phyloP scores from a whole-genome alignment of 78 protist species.

The Dictyostelium citrinum region DNA sequence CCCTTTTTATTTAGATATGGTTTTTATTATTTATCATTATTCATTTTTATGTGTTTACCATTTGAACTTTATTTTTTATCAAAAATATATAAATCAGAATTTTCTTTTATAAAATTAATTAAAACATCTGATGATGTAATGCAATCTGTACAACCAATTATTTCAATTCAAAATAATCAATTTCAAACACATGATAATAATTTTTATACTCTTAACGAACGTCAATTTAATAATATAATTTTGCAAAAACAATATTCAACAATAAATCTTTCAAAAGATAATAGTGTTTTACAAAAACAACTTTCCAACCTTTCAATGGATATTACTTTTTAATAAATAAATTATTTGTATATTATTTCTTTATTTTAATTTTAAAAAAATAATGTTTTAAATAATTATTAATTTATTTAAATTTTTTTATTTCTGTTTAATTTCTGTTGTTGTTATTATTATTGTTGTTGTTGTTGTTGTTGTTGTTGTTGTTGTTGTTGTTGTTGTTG shows the following conservation, averaged over 20 bases:
- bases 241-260: neutral
- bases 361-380: no score
- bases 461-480: no score
- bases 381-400: no score
- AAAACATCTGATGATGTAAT: neutral
- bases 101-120: neutral
- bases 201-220: neutral
- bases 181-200: neutral
- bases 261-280: neutral
- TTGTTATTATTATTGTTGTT: no score
- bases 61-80: neutral
- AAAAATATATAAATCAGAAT: neutral
- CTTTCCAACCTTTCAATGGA: neutral
- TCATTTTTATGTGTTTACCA: neutral
- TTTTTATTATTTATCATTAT: neutral
- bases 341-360: no score
- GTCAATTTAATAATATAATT: neutral
- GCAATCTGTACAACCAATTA: neutral
- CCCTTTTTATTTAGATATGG: slow-evolving; percentile 1
- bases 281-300: neutral
- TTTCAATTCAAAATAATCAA: neutral
- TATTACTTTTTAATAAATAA: no score
- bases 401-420: no score
- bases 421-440: no score
- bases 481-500: no score